Evolutionary conservation across 495 filamentous ascomycete species (phyloP).

Genomic region (Trichoderma virens): DNA sequence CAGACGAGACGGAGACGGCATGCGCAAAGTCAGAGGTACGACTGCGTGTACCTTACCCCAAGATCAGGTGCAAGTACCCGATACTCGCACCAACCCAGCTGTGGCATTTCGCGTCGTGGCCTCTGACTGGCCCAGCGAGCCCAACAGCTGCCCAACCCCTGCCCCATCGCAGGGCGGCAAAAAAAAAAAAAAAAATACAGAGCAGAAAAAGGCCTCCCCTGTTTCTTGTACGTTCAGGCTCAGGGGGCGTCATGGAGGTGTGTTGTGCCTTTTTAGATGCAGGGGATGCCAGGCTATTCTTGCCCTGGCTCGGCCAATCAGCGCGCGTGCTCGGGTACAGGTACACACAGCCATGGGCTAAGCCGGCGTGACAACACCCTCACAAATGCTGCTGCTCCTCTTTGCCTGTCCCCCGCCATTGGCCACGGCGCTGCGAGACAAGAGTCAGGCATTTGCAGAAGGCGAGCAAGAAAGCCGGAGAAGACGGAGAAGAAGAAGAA

Average conservation of each 20-base stretch:
- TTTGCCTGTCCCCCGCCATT: no score
- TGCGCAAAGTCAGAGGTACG: no score
- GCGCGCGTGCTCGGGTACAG: neutral
- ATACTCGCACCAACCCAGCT: no score
- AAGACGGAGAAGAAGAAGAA: neutral
- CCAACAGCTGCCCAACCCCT: constrained; percentile 5
- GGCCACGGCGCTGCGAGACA: no score
- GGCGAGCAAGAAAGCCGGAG: neutral
- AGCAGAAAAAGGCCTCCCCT: neutral
- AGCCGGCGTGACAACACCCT: no score
- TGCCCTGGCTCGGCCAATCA: no score
- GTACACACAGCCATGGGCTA: no score
- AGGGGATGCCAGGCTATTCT: neutral
- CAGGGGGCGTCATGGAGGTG: neutral
- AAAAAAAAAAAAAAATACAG: neutral
- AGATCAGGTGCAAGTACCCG: neutral
- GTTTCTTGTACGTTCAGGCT: neutral
- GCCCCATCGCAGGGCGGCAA: neutral
- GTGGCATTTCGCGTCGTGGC: neutral
- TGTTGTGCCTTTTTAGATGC: neutral
- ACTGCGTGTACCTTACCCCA: no score
- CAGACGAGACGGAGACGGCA: neutral
- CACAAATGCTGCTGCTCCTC: no score
- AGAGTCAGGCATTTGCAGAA: no score
- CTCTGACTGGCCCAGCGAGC: neutral